Percentiles rank a stretch among this genome's conserved stretches.
These are phyloP conservation scores for Cokeromyces recurvatus DNA, from an alignment of 371 early-diverging fungal genomes.

Conservation along the genomic window DNA sequence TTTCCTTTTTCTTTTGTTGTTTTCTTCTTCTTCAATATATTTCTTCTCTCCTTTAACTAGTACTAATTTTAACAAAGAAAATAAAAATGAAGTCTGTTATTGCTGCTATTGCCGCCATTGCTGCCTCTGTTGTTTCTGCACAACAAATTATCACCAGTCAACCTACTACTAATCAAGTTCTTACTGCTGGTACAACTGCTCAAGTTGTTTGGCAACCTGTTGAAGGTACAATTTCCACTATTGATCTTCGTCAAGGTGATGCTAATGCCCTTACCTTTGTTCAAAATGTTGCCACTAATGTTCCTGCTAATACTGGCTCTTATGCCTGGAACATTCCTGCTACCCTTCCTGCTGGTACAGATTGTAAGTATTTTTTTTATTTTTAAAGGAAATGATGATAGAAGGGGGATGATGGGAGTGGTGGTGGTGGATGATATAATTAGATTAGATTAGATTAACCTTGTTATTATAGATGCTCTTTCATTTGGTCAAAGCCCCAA, in stretches of 20 bases:
- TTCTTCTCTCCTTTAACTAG: conserved; percentile 7
- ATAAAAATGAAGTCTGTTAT: conserved; percentile 26
- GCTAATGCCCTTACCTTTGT: conserved; percentile 8
- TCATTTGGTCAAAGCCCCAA: conserved; percentile 14
- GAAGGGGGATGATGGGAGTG: no score
- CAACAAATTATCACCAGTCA: conserved; percentile 19
- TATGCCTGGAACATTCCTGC: conserved; percentile 40
- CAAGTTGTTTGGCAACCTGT: conserved; percentile 31
- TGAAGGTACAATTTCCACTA: conserved; percentile 29
- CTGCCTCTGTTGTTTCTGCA: conserved; percentile 29
- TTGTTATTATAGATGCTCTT: conserved; percentile 7
- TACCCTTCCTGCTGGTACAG: conserved; percentile 22
- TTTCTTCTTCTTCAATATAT: not conserved
- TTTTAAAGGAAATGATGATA: no score
- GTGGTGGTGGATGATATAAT: no score
- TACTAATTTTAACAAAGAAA: not conserved
- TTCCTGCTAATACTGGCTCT: conserved; percentile 23
- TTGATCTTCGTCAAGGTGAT: conserved; percentile 29
- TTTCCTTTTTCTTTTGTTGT: conserved; percentile 1
- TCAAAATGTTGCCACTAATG: conserved; percentile 21
- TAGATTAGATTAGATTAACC: no score
- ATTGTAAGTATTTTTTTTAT: conserved; percentile 33
- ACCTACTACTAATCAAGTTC: conserved; percentile 27
- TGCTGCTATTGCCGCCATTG: conserved; percentile 36
- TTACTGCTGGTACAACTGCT: conserved; percentile 31